Percentiles rank a stretch among this genome's conserved stretches.
Evolutionary conservation across 2,329 filamentous ascomycete genomes (phyloP).

Genomic region (Botrytis squamosa): DNA sequence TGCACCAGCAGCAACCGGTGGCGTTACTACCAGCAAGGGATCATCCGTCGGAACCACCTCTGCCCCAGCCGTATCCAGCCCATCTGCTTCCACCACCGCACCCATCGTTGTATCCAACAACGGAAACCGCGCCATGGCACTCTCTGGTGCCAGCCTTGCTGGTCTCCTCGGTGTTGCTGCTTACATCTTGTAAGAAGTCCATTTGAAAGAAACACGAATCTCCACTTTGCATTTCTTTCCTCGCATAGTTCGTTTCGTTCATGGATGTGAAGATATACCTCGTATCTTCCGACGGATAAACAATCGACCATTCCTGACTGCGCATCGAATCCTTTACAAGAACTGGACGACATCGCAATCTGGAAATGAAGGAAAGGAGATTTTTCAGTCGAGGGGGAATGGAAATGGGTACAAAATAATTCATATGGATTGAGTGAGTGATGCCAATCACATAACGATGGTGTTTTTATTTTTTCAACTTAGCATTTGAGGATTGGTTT

Average conservation of each 20-base stretch:
- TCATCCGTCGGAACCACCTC: slow-evolving; percentile 32
- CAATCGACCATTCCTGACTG: not conserved
- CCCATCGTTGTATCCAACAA: slow-evolving; percentile 52
- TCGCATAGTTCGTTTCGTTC: not conserved
- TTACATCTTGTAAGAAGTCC: slow-evolving; percentile 40
- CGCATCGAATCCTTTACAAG: not conserved
- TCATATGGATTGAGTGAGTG: not conserved
- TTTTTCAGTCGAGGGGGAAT: not conserved
- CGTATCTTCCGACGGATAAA: not conserved
- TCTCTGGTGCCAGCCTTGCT: slow-evolving; percentile 59
- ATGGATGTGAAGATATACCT: not conserved
- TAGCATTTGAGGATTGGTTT: not conserved
- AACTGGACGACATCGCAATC: not conserved
- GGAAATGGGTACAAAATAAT: slow-evolving; percentile 1
- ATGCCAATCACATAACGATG: not conserved
- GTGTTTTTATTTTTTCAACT: not conserved
- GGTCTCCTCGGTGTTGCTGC: slow-evolving; percentile 60
- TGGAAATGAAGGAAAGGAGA: not conserved
- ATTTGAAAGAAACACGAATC: not conserved
- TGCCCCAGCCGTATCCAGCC: slow-evolving; percentile 22
- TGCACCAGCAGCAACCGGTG: slow-evolving; percentile 25
- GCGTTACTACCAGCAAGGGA: slow-evolving; percentile 25
- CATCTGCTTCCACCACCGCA: slow-evolving; percentile 30
- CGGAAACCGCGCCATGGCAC: slow-evolving; percentile 55
- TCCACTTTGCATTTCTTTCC: not conserved